phyloP scores from a whole-genome alignment of 805 yeast genomes.

The Teunomyces panamensis region DNA sequence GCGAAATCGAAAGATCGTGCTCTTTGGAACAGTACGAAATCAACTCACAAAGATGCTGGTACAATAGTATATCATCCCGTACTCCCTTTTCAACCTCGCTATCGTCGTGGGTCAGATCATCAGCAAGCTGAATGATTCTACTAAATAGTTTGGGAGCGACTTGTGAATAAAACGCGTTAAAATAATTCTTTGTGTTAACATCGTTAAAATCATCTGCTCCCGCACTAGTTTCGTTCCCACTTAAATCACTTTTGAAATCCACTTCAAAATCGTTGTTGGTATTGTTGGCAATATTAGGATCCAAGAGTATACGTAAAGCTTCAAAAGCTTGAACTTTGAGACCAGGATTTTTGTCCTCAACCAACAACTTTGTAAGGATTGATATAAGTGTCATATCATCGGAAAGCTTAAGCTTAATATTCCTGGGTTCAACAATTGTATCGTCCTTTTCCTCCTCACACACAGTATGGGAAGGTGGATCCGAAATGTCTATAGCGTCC shows the following conservation, averaged over 20 bases:
- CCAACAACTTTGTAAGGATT: conserved; percentile 56
- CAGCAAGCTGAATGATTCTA: conserved; percentile 40
- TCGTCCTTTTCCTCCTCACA: conserved; percentile 14
- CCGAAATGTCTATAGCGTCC: conserved; percentile 6
- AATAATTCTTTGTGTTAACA: conserved; percentile 43
- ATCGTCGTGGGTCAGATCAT: conserved; percentile 1
- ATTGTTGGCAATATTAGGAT: conserved; percentile 44
- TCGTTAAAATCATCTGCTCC: conserved; percentile 22
- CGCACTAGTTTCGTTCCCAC: neutral
- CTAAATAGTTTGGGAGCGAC: conserved; percentile 59
- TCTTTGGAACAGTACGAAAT: conserved; percentile 63
- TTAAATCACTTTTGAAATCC: neutral
- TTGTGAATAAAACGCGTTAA: conserved; percentile 57
- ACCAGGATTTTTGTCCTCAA: conserved; percentile 65
- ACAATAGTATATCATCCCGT: conserved; percentile 39
- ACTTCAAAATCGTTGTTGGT: conserved; percentile 9
- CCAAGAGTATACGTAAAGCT: conserved; percentile 72
- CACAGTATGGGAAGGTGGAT: conserved; percentile 3
- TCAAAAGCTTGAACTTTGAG: conserved; percentile 80
- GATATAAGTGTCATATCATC: conserved; percentile 59
- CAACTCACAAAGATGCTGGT: conserved; percentile 66
- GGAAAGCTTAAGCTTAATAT: conserved; percentile 33
- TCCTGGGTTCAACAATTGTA: conserved; percentile 12
- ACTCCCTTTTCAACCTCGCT: conserved; percentile 7
- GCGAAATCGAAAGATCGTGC: conserved; percentile 56